Evolutionary conservation across 495 filamentous ascomycete genomes (phyloP).

Genomic region (Aspergillus coremiiformis): DNA sequence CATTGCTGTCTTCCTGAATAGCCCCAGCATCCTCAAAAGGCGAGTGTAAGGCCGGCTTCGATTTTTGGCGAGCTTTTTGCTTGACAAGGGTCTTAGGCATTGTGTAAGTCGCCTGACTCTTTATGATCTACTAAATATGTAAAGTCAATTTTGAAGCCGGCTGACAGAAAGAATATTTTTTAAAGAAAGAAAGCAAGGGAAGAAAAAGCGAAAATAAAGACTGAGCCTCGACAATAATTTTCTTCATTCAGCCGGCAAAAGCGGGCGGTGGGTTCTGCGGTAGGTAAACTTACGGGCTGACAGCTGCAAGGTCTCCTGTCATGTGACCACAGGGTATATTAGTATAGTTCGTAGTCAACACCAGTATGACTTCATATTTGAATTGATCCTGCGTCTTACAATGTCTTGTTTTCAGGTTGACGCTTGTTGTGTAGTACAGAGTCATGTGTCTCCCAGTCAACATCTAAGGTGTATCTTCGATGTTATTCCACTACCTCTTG

Average conservation of each 20-base stretch:
- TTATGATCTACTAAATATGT: neutral
- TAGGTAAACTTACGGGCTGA: no score
- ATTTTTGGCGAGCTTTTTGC: constrained; percentile 25
- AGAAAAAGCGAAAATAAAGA: neutral
- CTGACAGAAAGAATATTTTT: neutral
- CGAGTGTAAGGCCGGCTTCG: constrained; percentile 17
- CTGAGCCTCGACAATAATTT: constrained; percentile 20
- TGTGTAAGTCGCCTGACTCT: neutral
- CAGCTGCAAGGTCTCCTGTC: no score
- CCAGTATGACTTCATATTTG: no score
- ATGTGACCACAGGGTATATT: no score
- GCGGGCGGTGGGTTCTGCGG: constrained; percentile 18
- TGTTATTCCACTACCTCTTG: no score
- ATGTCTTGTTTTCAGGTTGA: no score
- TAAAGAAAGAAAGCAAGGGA: neutral
- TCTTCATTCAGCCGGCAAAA: constrained; percentile 19
- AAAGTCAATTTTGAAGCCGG: neutral
- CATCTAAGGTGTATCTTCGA: no score
- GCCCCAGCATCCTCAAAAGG: constrained; percentile 18
- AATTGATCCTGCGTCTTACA: no score
- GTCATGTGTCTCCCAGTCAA: no score
- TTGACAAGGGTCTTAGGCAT: constrained; percentile 31
- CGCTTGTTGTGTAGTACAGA: no score
- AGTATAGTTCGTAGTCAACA: no score
- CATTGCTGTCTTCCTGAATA: constrained; percentile 19